Evolutionary conservation across 345 rosid genomes (phyloP).

Genomic region (Angophora floribunda): DNA sequence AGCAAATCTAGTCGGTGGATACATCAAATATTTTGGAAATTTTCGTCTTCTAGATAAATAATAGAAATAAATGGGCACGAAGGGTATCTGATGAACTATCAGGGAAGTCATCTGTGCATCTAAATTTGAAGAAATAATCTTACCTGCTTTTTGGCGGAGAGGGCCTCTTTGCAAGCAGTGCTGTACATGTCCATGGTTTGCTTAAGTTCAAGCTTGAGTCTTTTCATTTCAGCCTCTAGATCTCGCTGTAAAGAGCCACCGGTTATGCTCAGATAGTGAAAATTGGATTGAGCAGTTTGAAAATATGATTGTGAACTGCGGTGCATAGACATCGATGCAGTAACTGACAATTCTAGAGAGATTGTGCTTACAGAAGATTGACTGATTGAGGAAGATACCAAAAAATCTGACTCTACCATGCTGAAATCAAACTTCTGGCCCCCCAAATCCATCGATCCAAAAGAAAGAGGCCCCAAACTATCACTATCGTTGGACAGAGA

Average conservation of each 20-base stretch:
- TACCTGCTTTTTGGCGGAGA: constrained; percentile 67
- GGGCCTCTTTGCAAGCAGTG: constrained; percentile 88
- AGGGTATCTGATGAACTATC: neutral
- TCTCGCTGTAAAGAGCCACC: constrained; percentile 32
- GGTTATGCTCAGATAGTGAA: neutral
- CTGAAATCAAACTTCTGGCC: neutral
- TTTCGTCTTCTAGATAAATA: neutral
- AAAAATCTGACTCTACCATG: neutral
- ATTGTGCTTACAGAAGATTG: neutral
- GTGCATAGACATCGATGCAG: neutral
- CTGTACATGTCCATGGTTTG: constrained; percentile 93
- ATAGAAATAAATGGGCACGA: neutral
- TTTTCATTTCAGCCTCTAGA: constrained; percentile 80
- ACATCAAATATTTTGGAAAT: neutral
- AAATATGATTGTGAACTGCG: neutral
- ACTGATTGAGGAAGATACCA: neutral
- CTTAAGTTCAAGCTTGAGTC: constrained; percentile 73
- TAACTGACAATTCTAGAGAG: neutral
- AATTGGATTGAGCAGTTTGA: neutral
- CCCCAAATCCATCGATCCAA: neutral
- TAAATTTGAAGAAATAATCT: neutral
- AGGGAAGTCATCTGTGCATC: neutral
- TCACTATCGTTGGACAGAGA: neutral
- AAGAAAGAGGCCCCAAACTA: neutral
- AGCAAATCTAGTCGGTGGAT: neutral